Evolutionary conservation across 2,329 filamentous ascomycete genomes (phyloP).

Genomic region (Graphiopsis chlorocephala): DNA sequence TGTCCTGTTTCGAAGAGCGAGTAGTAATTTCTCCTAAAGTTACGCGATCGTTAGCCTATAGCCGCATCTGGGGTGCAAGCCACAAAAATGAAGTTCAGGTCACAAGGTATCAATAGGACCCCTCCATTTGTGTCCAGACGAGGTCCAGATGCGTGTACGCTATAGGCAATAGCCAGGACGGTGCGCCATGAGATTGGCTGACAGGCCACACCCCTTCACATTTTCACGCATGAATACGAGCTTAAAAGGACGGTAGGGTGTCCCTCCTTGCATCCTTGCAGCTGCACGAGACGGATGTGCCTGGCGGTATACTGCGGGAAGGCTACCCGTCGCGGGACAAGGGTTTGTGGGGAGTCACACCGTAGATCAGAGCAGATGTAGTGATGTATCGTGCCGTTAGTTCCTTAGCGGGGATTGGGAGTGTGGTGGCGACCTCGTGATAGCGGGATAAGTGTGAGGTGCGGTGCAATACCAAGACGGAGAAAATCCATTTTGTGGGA

Average conservation of each 20-base stretch:
- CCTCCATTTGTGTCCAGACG: background rate
- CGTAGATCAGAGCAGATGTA: background rate
- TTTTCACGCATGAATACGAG: conserved; percentile 4
- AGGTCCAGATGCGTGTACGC: background rate
- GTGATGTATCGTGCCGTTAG: background rate
- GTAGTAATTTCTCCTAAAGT: conserved; percentile 3
- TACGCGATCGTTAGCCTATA: background rate
- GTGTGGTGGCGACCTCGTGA: background rate
- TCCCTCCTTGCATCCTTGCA: background rate
- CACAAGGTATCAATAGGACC: background rate
- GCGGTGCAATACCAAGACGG: background rate
- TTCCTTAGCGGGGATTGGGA: background rate
- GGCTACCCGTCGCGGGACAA: background rate
- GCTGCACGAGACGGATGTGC: background rate
- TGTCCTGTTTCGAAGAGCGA: background rate
- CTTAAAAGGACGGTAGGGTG: background rate
- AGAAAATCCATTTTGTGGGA: background rate
- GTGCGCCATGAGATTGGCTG: background rate
- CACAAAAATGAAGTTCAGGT: background rate
- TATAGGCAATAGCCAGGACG: conserved; percentile 5
- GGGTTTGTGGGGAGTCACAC: background rate
- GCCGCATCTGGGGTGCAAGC: background rate
- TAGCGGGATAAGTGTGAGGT: background rate
- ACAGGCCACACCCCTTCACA: background rate
- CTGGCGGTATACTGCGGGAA: background rate